Percentiles rank a stretch among this genome's conserved stretches.
Evolutionary conservation across 176 grass and related monocot species (phyloP).

Genomic region (Secale cereale): DNA sequence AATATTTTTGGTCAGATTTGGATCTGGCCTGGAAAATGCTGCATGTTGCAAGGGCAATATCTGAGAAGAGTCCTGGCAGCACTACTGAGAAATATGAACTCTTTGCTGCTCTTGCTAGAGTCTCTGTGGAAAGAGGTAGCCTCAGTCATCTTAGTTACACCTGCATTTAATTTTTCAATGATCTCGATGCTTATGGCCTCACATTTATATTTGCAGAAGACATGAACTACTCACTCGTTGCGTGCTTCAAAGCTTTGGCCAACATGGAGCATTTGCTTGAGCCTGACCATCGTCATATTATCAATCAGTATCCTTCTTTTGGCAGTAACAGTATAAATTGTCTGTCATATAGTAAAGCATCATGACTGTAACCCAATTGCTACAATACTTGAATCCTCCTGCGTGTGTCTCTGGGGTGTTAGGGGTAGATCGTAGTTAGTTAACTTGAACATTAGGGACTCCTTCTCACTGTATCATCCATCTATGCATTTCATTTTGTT

Average conservation of each 20-base stretch:
- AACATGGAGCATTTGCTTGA: slow-evolving; percentile 67
- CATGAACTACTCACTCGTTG: slow-evolving; percentile 61
- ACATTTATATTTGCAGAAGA: slow-evolving; percentile 67
- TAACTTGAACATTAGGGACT: not conserved
- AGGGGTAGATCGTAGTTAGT: not conserved
- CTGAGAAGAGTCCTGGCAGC: slow-evolving; percentile 56
- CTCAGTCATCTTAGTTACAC: not conserved
- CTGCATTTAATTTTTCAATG: not conserved
- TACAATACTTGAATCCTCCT: not conserved
- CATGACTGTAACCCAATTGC: not conserved
- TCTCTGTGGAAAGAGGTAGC: slow-evolving; percentile 79
- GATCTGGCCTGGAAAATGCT: slow-evolving; percentile 95
- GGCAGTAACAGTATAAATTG: slow-evolving; percentile 2
- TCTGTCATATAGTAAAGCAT: slow-evolving; percentile 3
- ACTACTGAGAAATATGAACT: slow-evolving; percentile 75
- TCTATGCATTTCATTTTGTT: not conserved
- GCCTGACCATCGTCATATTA: slow-evolving; percentile 52
- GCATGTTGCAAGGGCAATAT: slow-evolving; percentile 87
- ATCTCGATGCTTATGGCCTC: not conserved
- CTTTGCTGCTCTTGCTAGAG: slow-evolving; percentile 71
- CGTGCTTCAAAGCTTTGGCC: slow-evolving; percentile 75
- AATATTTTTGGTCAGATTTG: slow-evolving; percentile 57
- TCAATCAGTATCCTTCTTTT: slow-evolving; percentile 33
- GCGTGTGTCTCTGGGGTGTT: not conserved
- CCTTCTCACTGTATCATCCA: not conserved